Evolutionary conservation across 2,329 filamentous ascomycete genomes (phyloP), one percentile per base, ranked within the genome.

Genomic region (Aspergillus costaricaensis): DNA sequence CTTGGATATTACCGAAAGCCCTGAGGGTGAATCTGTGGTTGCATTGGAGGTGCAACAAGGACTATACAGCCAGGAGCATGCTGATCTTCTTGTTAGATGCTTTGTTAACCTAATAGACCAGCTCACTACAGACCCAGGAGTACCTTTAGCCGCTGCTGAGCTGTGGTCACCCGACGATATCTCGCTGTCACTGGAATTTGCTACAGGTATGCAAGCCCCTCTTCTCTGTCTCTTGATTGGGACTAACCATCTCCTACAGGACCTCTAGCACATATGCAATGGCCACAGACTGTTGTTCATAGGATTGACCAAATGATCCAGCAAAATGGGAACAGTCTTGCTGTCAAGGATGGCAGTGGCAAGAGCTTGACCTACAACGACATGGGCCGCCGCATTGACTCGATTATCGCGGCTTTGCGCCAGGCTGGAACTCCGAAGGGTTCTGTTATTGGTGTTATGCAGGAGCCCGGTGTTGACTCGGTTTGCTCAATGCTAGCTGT

Each of bases 401-500:
- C 2, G 5, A 55, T 62, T 38, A 47, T 12, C 19, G 30, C 17
- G 21, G 44, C 51, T 27, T 7, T 59, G 3, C 32, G 38, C 15
- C 10, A 56, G 10, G 27, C 6, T 7, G 44, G 55, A 14, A 27
- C 55, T 7, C 3, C 14, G 17, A 5, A 32, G 6, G 25, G 39
- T 14, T 14, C 32, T 36, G 5, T 23, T 9, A 30, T 56, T 25
- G 53, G 25, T 5, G 56, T 59, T 2, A 49, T 55, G 5, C 48
- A 38, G 21, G 6, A 36, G 9, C 60, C 56, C 1, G 38, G 43
- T 6, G 43, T 57, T 2, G 47, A 41, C 14, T 49, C 30, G 2
- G 36, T 57, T 10, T 47, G 52, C 14, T 30, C 23, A 4, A 60
- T 62, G 32, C 43, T 62, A 1, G 61, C 61, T 0, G 41, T 60